Evolutionary conservation across 169 alveolate genomes (phyloP).

Genomic region (Cyclospora cayetanensis): DNA sequence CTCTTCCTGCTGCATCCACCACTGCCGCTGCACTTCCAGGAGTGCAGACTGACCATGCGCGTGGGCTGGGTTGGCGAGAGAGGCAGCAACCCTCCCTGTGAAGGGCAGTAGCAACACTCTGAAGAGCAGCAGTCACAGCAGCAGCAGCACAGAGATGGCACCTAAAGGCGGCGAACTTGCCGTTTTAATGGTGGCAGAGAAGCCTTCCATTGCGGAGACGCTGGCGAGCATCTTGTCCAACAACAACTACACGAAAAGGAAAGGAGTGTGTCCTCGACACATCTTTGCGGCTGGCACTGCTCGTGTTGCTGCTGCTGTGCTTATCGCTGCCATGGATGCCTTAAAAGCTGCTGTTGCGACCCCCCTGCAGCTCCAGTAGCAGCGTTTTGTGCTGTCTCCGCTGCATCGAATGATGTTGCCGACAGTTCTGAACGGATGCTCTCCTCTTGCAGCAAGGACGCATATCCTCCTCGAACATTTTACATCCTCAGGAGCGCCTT

Average conservation of each 20-base stretch:
- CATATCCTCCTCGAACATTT: no score
- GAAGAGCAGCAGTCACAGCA: no score
- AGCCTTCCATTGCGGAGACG: constrained; percentile 98
- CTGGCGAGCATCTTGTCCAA: constrained; percentile 94
- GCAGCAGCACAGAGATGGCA: constrained; percentile 16
- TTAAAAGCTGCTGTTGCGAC: background rate
- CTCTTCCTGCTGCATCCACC: no score
- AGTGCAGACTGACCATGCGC: no score
- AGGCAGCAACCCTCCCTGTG: no score
- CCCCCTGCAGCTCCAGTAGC: background rate
- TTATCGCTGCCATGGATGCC: background rate
- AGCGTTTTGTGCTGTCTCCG: background rate
- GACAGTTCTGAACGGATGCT: background rate
- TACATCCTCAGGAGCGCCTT: background rate
- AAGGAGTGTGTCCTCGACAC: constrained; percentile 74
- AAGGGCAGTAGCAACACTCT: no score
- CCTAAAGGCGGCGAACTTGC: constrained; percentile 30
- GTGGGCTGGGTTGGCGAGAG: no score
- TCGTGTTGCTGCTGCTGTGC: background rate
- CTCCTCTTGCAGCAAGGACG: no score
- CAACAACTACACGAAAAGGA: constrained; percentile 79
- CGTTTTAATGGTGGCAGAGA: constrained; percentile 99
- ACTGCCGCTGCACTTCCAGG: no score
- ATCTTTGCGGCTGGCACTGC: background rate
- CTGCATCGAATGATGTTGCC: background rate